Evolutionary conservation across 805 yeast species (phyloP), one percentile per base, ranked within the genome.

Genomic region (Lachancea fermentati): DNA sequence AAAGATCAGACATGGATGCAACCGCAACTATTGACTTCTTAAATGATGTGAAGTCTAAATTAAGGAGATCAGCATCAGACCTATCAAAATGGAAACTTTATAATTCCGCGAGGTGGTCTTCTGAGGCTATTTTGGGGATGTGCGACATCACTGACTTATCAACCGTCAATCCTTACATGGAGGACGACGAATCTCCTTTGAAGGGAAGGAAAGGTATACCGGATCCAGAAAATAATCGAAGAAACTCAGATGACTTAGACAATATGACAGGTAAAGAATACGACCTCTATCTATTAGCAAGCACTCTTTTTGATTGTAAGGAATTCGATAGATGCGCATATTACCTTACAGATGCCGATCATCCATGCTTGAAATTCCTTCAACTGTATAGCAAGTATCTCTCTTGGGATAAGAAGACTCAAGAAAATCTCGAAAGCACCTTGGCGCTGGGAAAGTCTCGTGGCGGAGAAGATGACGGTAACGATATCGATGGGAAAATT

Each of bases 291-390:
- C 48, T 75, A 12, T 65, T 86, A 19, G 96, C 91, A 1, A 76
- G 78, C 39, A 60, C 84, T 0, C 80, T 84, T 55, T 86, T 91
- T 67, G 82, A 78, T 52, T 78, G 86, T 54, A 80, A 83, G 51
- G 97, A 93, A 61, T 91, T 81, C 56, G 91, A 81, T 42, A 65
- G 97, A 19, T 84, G 89, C 42, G 77, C 83, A 4, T 67, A 69
- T 49, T 71, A 70, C 11, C 64, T 93, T 42, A 69, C 68, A 41
- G 68, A 69, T 12, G 76, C 81, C 37, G 57, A 51, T 15, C 68
- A 78, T 37, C 67, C 79, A 0, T 69, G 71, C 15, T 43, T 60
- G n/a, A 53, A 51, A 24, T 93, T 89, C 54, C 60, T 88, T 26
- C 66, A 77, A 34, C 63, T 85, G 8, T 91, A 89, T 57, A 68